phyloP scores from a whole-genome alignment of 2,329 filamentous ascomycete genomes.

The Penicillium sp. region DNA sequence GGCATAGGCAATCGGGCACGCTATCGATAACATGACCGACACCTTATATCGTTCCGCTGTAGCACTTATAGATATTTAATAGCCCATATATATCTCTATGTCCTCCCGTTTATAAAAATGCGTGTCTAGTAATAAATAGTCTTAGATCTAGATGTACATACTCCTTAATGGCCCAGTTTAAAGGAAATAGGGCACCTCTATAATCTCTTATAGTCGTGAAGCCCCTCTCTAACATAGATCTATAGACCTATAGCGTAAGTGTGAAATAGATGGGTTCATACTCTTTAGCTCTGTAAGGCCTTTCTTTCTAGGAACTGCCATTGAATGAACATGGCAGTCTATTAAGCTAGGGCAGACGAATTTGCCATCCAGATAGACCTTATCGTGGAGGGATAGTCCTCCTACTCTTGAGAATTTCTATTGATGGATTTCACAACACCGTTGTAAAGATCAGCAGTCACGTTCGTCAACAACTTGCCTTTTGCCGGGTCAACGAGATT shows the following conservation, averaged over 20 bases:
- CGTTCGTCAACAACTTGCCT: slow-evolving; percentile 14
- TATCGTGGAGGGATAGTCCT: not conserved
- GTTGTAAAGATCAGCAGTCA: slow-evolving; percentile 12
- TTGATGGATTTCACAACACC: slow-evolving; percentile 11
- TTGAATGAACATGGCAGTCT: slow-evolving; percentile 54
- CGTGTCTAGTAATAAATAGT: slow-evolving; percentile 56
- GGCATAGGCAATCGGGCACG: slow-evolving; percentile 45
- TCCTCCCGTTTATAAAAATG: slow-evolving; percentile 59
- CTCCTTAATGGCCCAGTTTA: slow-evolving; percentile 56
- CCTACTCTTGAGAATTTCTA: not conserved
- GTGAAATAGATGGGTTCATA: slow-evolving; percentile 16
- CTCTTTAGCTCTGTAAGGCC: slow-evolving; percentile 16
- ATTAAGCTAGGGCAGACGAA: slow-evolving; percentile 55
- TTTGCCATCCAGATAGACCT: slow-evolving; percentile 45
- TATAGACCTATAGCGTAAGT: slow-evolving; percentile 21
- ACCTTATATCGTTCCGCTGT: slow-evolving; percentile 42
- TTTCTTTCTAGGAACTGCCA: slow-evolving; percentile 44
- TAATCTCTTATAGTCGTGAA: slow-evolving; percentile 62
- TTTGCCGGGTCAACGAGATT: slow-evolving; percentile 17
- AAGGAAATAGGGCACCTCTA: slow-evolving; percentile 55
- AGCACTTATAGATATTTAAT: slow-evolving; percentile 47
- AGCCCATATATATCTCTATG: slow-evolving; percentile 53
- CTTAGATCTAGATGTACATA: slow-evolving; percentile 56
- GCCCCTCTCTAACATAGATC: slow-evolving; percentile 56
- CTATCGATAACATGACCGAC: slow-evolving; percentile 53